Conservation (phyloP, 441 rosid genomes). For the Omphalea diandra region DNA sequence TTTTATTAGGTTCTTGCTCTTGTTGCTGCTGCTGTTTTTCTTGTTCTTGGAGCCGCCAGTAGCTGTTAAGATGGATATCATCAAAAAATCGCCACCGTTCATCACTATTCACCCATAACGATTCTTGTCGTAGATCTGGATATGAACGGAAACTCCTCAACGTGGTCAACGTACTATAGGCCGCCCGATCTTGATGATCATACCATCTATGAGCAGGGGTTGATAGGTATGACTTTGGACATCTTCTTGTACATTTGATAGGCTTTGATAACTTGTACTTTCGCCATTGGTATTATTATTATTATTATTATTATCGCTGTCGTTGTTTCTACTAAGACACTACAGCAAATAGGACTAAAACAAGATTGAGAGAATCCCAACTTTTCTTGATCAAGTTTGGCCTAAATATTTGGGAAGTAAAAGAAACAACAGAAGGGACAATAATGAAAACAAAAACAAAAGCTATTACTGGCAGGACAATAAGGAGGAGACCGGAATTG, state of each 20-base stretch:
- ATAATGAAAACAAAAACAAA: constrained; percentile 41
- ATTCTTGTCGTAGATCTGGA: constrained; percentile 74
- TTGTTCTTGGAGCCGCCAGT: constrained; percentile 25
- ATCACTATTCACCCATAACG: constrained; percentile 30
- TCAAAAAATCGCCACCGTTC: constrained; percentile 69
- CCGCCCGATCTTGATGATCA: constrained; percentile 43
- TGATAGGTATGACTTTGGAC: constrained; percentile 32
- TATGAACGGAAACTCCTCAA: constrained; percentile 67
- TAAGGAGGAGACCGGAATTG: constrained; percentile 44
- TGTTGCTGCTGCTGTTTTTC: constrained; percentile 17
- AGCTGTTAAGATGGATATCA: constrained; percentile 51
- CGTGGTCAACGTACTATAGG: constrained; percentile 32
- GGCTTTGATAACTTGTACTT: constrained; percentile 22
- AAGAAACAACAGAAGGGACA: constrained; percentile 47
- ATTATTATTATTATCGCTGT: no score
- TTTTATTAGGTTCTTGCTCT: constrained; percentile 1
- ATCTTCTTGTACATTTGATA: constrained; percentile 28
- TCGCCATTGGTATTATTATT: constrained; percentile 17
- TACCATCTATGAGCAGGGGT: constrained; percentile 42
- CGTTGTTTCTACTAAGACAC: constrained; percentile 43
- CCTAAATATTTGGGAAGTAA: constrained; percentile 53
- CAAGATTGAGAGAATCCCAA: constrained; percentile 78
- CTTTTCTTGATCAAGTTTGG: constrained; percentile 66
- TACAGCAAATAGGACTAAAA: constrained; percentile 72
- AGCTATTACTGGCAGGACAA: constrained; percentile 35